These are phyloP conservation scores for Alternaria gaisen DNA, from an alignment of 2,329 filamentous ascomycete species.

Conservation along the genomic window DNA sequence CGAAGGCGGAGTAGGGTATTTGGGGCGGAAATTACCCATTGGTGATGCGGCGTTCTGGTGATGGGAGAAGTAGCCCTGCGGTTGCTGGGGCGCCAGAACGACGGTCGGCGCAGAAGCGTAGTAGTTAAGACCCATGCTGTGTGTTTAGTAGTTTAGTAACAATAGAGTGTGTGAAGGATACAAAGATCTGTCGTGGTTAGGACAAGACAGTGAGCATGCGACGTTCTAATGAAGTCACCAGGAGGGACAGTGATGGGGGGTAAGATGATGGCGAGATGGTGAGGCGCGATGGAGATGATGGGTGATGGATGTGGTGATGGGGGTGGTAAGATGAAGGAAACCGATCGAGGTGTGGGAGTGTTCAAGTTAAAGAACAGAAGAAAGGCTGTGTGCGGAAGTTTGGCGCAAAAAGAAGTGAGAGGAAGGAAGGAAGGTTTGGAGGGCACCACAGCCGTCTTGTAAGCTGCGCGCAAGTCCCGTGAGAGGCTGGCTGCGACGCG, in stretches of 20 bases:
- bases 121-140: conserved; percentile 58
- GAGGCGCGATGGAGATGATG: conserved; percentile 22
- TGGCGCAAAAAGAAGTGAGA: conserved; percentile 44
- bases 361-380: conserved; percentile 17
- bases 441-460: conserved; percentile 48
- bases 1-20: conserved; percentile 53
- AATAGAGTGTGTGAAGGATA: conserved; percentile 42
- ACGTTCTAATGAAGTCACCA: conserved; percentile 24
- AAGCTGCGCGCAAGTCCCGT: conserved; percentile 45
- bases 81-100: conserved; percentile 55
- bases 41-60: conserved; percentile 47
- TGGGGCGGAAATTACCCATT: conserved; percentile 49
- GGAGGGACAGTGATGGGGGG: conserved; percentile 38
- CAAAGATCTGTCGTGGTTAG: conserved; percentile 37
- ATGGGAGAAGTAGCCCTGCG: conserved; percentile 47
- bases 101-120: conserved; percentile 58
- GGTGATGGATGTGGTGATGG: conserved; percentile 23
- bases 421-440: conserved; percentile 47
- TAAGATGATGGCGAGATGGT: conserved; percentile 27
- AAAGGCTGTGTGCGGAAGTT: conserved; percentile 29
- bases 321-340: conserved; percentile 16
- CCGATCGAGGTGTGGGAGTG: conserved; percentile 19
- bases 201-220: conserved; percentile 42
- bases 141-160: conserved; percentile 51
- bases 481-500: conserved; percentile 44